phyloP scores from a whole-genome alignment of 2,329 filamentous ascomycete species.

The Phaeomoniella chlamydospora region DNA sequence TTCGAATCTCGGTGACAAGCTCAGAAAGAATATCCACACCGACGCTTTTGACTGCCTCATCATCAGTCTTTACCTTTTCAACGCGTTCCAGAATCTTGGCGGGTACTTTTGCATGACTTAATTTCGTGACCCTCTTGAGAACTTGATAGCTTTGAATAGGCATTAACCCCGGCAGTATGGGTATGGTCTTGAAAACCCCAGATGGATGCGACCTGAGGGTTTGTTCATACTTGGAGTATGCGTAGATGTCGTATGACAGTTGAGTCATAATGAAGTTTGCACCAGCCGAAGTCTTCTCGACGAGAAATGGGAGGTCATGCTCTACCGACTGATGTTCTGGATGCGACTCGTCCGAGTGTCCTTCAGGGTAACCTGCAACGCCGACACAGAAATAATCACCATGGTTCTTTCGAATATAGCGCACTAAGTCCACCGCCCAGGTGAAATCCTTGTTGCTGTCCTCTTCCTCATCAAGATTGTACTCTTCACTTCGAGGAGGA shows the following conservation, averaged over 20 bases:
- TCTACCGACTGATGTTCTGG: slow-evolving; percentile 52
- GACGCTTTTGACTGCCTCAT: slow-evolving; percentile 31
- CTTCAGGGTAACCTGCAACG: slow-evolving; percentile 88
- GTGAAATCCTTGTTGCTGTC: slow-evolving; percentile 65
- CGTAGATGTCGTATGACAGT: slow-evolving; percentile 80
- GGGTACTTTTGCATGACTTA: slow-evolving; percentile 79
- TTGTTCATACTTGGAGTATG: slow-evolving; percentile 68
- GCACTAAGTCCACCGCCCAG: slow-evolving; percentile 79
- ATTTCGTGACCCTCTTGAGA: slow-evolving; percentile 81
- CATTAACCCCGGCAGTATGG: slow-evolving; percentile 91
- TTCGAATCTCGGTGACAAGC: slow-evolving; percentile 64
- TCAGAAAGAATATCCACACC: slow-evolving; percentile 58
- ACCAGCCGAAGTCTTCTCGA: slow-evolving; percentile 81
- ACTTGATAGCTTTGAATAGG: slow-evolving; percentile 96
- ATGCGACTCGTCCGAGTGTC: slow-evolving; percentile 81
- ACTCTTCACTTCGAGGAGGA: slow-evolving; percentile 78
- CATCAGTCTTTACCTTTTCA: slow-evolving; percentile 29
- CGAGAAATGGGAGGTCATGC: slow-evolving; percentile 68
- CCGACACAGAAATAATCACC: slow-evolving; percentile 95
- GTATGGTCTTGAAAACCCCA: slow-evolving; percentile 69
- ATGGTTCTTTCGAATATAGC: slow-evolving; percentile 71
- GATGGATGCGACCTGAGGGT: slow-evolving; percentile 66
- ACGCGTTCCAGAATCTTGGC: slow-evolving; percentile 50
- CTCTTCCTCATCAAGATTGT: slow-evolving; percentile 49
- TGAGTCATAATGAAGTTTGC: slow-evolving; percentile 99